Base-by-base conservation (phyloP, 306 rosid species). In the Vigna angularis region DNA sequence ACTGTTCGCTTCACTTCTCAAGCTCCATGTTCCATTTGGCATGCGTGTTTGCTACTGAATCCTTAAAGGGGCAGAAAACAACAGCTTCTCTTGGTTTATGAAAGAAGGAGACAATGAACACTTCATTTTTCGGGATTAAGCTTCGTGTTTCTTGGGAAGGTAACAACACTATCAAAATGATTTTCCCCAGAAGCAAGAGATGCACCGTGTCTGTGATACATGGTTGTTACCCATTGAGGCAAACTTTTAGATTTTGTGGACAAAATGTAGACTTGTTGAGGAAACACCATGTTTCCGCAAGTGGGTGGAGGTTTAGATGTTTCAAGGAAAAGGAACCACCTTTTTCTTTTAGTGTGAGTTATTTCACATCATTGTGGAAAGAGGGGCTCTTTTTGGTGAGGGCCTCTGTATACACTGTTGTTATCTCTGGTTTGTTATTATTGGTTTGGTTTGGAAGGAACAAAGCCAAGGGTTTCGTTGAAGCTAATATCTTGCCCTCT, bases 381-480 rank as follows among this genome's bases (percentile, higher is more conserved):
- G 93, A 92, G 74, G 93, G 96, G 68, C 59, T 95, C 57, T 68
- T 95, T 85, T 76, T 92, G 8, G 6, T 95, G 40, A 89, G 98
- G 82, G 93, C 93, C 50, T 89, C 90, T 82, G 87, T 90, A 51
- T 87, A 83, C 75, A 77, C 82, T 49, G 89, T 87, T 26, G 92
- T 89, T 79, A 57, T 92, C 38, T 95, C 92, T 78, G 98, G 98
- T 50, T 48, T 87, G 18, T 92, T 95, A 82, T 64, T 95, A 18
- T 72, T 95, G 86, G 85, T 86, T 24, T 92, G 97, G 98, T 89
- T 89, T 81, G 97, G 97, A 28, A 84, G 85, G 76, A 78, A 81
- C 63, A 91, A 87, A 79, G 92, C 92, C 65, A 92, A 91, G 87
- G 86, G 78, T 57, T 91, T 76, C 79, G 81, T 91, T 79, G 98